A percentile compares a stretch with the other conserved stretches of the same genome.
phyloP scores from a whole-genome alignment of 331 rosid genomes.

The Malus hybrid region DNA sequence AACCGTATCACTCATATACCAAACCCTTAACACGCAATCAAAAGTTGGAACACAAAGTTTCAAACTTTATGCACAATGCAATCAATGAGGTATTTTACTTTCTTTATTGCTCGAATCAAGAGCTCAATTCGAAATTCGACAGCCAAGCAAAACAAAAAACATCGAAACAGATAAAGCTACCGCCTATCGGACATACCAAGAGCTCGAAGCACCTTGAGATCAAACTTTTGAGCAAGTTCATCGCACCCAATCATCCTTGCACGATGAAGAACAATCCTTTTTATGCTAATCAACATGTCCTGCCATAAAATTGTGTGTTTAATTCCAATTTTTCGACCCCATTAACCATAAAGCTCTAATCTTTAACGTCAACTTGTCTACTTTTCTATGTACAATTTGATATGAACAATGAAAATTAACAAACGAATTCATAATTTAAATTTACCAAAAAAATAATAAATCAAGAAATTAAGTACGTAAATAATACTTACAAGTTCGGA shows the following conservation, averaged over 20 bases:
- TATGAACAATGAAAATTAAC: not conserved
- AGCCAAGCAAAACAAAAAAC: not conserved
- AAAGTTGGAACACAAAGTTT: not conserved
- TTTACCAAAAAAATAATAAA: not conserved
- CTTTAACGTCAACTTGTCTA: not conserved
- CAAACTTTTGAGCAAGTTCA: slow-evolving; percentile 44
- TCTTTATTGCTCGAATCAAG: not conserved
- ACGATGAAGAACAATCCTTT: slow-evolving; percentile 43
- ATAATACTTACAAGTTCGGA: slow-evolving; percentile 57
- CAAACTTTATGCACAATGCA: not conserved
- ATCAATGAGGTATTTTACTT: not conserved
- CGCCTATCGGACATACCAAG: slow-evolving; percentile 39
- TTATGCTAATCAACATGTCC: slow-evolving; percentile 68
- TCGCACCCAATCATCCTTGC: slow-evolving; percentile 41
- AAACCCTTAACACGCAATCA: not conserved
- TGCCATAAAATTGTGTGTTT: slow-evolving; percentile 12
- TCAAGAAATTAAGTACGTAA: not conserved
- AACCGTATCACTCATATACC: not conserved
- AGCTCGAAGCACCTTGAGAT: slow-evolving; percentile 61
- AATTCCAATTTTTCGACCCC: not conserved
- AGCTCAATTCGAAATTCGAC: not conserved
- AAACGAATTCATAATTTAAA: no score
- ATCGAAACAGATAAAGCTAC: not conserved
- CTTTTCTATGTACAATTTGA: not conserved
- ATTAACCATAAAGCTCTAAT: not conserved